Evolutionary conservation across 768 basidiomycete genomes (phyloP).

Genomic region (Gymnopilus dilepis): DNA sequence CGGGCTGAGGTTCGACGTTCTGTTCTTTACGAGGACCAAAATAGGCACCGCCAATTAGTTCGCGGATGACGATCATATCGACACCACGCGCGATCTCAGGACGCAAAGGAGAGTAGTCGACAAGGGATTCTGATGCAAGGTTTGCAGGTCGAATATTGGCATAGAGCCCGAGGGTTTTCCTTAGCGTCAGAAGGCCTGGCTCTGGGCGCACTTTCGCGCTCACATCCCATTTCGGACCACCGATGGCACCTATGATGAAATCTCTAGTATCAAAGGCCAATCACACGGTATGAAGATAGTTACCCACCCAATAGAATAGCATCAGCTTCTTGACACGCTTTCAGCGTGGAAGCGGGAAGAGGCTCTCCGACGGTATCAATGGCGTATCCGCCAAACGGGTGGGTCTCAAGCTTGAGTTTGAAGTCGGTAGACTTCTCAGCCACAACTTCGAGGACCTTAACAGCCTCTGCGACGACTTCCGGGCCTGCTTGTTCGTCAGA

Average conservation of each 20-base stretch:
- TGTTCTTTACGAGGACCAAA: conserved; percentile 94
- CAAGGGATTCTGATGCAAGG: conserved; percentile 90
- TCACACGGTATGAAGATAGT: background rate
- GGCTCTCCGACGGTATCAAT: conserved; percentile 90
- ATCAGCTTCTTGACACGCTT: conserved; percentile 91
- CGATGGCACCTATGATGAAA: conserved; percentile 76
- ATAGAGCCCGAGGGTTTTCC: conserved; percentile 93
- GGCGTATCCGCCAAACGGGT: conserved; percentile 90
- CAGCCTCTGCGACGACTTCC: conserved; percentile 86
- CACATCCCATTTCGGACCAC: conserved; percentile 99
- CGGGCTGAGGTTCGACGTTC: conserved; percentile 62
- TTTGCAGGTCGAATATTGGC: conserved; percentile 98
- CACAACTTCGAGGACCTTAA: conserved; percentile 78
- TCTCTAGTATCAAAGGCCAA: too few relatives aligned
- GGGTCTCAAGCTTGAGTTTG: conserved; percentile 73
- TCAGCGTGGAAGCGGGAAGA: conserved; percentile 81
- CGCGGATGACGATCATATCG: conserved; percentile 93
- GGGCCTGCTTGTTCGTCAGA: conserved; percentile 60
- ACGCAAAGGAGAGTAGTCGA: conserved; percentile 88
- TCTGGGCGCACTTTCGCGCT: conserved; percentile 90
- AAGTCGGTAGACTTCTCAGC: conserved; percentile 65
- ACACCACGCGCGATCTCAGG: conserved; percentile 82
- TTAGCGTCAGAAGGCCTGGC: conserved; percentile 83
- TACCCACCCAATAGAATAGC: conserved; percentile 91
- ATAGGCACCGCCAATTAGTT: conserved; percentile 96